A percentile compares a stretch with the other conserved stretches of the same genome.
phyloP scores from a whole-genome alignment of 2,329 filamentous ascomycete species.

The Arachnomyces sp. region DNA sequence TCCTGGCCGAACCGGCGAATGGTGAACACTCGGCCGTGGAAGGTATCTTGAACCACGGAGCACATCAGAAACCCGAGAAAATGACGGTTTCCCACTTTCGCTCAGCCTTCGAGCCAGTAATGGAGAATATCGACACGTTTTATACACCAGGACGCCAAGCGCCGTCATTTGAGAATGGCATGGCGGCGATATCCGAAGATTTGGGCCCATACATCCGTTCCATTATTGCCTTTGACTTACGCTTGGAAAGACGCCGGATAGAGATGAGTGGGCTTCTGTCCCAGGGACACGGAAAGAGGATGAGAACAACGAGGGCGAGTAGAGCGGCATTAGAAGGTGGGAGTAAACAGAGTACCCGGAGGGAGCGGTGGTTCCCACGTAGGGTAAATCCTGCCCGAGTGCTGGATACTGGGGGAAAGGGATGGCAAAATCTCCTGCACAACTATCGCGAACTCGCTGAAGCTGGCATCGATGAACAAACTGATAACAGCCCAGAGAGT shows the following conservation, averaged over 20 bases:
- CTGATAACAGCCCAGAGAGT: conserved; percentile 12
- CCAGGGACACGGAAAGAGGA: conserved; percentile 53
- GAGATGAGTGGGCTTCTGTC: conserved; percentile 56
- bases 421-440: conserved; percentile 34
- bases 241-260: conserved; percentile 60
- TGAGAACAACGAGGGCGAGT: conserved; percentile 65
- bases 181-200: conserved; percentile 61
- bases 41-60: conserved; percentile 24
- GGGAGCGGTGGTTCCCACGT: conserved; percentile 64
- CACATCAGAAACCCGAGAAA: conserved; percentile 10
- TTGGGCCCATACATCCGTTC: conserved; percentile 83
- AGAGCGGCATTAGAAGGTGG: conserved; percentile 72
- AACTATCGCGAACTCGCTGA: conserved; percentile 13
- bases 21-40: conserved; percentile 19
- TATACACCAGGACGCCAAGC: conserved; percentile 35
- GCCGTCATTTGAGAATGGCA: conserved; percentile 69
- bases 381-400: conserved; percentile 55
- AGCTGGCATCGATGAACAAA: conserved; percentile 11
- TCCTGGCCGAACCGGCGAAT: conserved; percentile 10
- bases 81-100: conserved; percentile 36
- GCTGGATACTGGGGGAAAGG: conserved; percentile 53
- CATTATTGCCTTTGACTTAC: conserved; percentile 70
- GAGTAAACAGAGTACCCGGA: conserved; percentile 56
- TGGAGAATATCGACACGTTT: conserved; percentile 29
- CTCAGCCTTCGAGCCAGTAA: conserved; percentile 46